These are phyloP conservation scores for Ambrosiella xylebori DNA, from an alignment of 2,329 filamentous ascomycete genomes.

Conservation along the genomic window DNA sequence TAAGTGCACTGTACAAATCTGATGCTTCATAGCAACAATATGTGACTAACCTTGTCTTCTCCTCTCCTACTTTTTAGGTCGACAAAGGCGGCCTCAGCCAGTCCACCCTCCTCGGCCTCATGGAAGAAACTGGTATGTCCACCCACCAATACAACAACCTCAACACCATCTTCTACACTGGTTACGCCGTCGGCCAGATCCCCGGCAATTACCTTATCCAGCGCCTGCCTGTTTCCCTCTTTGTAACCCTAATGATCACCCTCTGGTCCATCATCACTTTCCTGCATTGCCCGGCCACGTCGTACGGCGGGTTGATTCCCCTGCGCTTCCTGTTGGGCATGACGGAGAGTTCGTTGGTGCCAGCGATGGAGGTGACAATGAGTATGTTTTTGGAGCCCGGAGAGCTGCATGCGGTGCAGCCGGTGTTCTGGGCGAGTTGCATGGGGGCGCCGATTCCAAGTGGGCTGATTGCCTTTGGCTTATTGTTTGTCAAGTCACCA, in stretches of 20 bases:
- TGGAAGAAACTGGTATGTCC: conserved; percentile 7
- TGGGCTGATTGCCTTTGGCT: conserved; percentile 16
- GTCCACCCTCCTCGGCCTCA: conserved; percentile 4
- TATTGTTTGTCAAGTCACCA: conserved; percentile 15
- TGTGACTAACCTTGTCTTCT: neutral
- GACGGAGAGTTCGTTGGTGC: conserved; percentile 14
- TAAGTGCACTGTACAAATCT: neutral
- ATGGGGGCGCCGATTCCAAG: conserved; percentile 17
- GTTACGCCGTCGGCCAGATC: conserved; percentile 15
- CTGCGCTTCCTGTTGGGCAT: conserved; percentile 15
- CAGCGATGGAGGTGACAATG: conserved; percentile 11
- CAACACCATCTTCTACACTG: conserved; percentile 33
- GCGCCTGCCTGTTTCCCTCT: neutral
- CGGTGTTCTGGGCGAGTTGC: conserved; percentile 18
- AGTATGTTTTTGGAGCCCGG: conserved; percentile 17
- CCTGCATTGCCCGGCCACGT: conserved; percentile 15
- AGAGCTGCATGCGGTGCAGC: conserved; percentile 17
- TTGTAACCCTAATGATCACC: neutral
- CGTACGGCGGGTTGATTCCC: conserved; percentile 14
- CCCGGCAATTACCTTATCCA: conserved; percentile 5
- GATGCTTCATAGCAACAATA: neutral
- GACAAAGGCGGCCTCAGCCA: conserved; percentile 6
- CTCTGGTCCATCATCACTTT: conserved; percentile 14
- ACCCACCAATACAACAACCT: conserved; percentile 31
- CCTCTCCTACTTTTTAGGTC: neutral